Conservation (phyloP, 495 filamentous ascomycete genomes). For the Astrothelium subdiscretum region DNA sequence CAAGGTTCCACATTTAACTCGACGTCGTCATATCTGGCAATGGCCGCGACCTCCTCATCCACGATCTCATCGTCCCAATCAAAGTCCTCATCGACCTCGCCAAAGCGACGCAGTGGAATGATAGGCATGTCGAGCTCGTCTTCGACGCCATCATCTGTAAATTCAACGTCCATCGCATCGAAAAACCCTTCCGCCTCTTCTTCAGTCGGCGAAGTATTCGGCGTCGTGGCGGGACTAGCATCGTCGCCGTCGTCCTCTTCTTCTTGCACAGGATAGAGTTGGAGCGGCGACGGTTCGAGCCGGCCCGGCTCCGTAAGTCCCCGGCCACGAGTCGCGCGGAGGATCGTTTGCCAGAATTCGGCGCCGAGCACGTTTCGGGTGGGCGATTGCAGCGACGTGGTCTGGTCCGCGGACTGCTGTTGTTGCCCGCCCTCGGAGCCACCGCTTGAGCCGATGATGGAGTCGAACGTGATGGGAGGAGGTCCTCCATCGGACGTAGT, state of each 20-base stretch:
- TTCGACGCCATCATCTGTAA: too few species aligned
- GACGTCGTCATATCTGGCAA: too few species aligned
- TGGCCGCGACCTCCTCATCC: too few species aligned
- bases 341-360: background rate
- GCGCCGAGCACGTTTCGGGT: background rate
- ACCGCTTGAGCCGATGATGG: background rate
- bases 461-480: background rate
- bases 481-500: background rate
- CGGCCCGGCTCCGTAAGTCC: background rate
- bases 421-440: background rate
- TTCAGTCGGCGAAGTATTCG: background rate
- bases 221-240: background rate
- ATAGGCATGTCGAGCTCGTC: too few species aligned
- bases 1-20: too few species aligned
- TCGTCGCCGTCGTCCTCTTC: background rate
- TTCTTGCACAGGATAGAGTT: background rate
- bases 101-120: too few species aligned
- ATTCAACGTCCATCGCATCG: too few species aligned
- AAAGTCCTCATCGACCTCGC: too few species aligned
- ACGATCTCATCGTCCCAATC: too few species aligned
- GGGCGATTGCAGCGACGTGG: background rate
- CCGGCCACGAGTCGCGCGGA: background rate
- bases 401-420: background rate
- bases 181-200: background rate
- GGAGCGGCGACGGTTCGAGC: background rate